Conservation (phyloP, 331 rosid species). For the Phaseolus coccineus region DNA sequence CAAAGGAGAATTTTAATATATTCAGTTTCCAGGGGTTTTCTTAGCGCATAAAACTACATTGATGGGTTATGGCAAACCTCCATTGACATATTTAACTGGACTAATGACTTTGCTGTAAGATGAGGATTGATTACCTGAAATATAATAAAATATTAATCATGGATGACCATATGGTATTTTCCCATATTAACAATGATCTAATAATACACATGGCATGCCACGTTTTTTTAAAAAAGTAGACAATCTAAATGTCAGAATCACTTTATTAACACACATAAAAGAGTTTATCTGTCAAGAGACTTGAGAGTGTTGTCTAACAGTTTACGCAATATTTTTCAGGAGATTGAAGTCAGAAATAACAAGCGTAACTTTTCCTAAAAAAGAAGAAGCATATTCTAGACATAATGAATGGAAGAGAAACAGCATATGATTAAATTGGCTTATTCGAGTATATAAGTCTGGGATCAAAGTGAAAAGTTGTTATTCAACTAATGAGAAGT, state of each 20-base stretch:
- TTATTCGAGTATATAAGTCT: neutral
- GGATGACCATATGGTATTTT: neutral
- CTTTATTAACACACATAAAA: neutral
- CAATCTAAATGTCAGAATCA: neutral
- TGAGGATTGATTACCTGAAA: constrained; percentile 62
- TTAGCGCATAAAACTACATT: constrained; percentile 37
- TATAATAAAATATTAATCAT: constrained; percentile 20
- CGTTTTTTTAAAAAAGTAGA: neutral
- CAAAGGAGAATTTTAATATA: constrained; percentile 41
- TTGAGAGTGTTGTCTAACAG: neutral
- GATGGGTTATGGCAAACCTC: constrained; percentile 60
- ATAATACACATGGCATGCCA: constrained; percentile 7
- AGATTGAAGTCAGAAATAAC: constrained; percentile 11
- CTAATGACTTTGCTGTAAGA: constrained; percentile 50
- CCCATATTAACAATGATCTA: neutral
- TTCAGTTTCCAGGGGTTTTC: constrained; percentile 42
- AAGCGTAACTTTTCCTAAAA: neutral
- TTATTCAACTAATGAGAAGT: constrained; percentile 9
- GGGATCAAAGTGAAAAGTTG: constrained; percentile 12
- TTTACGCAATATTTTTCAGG: constrained; percentile 14
- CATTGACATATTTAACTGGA: constrained; percentile 78
- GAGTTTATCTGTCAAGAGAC: constrained; percentile 9
- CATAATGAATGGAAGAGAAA: constrained; percentile 9
- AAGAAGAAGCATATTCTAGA: constrained; percentile 14
- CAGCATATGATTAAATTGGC: neutral